A percentile compares a stretch with the other conserved stretches of the same genome.
Conservation (phyloP, 805 yeast genomes). For the Komagataella ulmi region DNA sequence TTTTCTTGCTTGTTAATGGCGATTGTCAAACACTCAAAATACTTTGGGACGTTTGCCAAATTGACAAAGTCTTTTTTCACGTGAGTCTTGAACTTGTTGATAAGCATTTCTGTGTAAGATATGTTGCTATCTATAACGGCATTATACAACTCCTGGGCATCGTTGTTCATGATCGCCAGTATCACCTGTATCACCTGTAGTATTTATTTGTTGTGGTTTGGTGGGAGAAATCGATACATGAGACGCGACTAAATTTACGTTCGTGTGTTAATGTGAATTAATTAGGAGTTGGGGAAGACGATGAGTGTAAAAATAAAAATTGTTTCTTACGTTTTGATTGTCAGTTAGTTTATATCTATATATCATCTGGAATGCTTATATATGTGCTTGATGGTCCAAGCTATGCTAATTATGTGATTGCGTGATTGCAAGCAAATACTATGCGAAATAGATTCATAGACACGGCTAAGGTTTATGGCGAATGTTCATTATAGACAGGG, state of each 20-base stretch:
- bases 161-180: not conserved
- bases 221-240: not conserved
- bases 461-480: not conserved
- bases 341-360: too few relatives aligned
- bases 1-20: slow-evolving; percentile 22
- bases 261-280: not conserved
- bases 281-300: not conserved
- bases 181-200: too few relatives aligned
- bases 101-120: not conserved
- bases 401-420: not conserved
- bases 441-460: not conserved
- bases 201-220: not conserved
- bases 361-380: not conserved
- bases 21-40: slow-evolving; percentile 33
- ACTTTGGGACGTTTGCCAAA: slow-evolving; percentile 31
- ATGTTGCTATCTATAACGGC: slow-evolving; percentile 9
- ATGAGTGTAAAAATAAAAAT: not conserved
- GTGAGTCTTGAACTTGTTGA: slow-evolving; percentile 30
- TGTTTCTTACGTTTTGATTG: not conserved
- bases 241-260: not conserved
- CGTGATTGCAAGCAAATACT: not conserved
- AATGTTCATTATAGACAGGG: slow-evolving; percentile 30
- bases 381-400: not conserved
- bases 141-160: slow-evolving; percentile 12
- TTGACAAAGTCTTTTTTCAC: slow-evolving; percentile 44